Evolutionary conservation across 208 protist genomes (phyloP), one percentile per base, ranked within the genome.

Genomic region (Kentomonas sorsogonicus): DNA sequence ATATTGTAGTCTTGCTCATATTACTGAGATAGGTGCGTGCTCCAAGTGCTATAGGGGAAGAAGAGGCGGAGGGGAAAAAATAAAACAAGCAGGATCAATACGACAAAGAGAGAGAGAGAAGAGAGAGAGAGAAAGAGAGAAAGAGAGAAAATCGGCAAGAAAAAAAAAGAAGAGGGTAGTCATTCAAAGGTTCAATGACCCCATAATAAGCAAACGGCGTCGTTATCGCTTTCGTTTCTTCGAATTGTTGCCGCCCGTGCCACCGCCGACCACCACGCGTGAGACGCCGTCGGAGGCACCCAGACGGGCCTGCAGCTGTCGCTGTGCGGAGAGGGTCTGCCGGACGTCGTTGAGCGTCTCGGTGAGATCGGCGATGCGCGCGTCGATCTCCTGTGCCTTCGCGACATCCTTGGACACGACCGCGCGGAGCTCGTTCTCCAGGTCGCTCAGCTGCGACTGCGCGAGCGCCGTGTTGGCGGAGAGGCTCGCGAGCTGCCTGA

Each of bases 271-370:
- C 2, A 74, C 70, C 13, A 82, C 18, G 18, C 44, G 61, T 10
- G 72, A 43, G 7, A 51, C 72, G 0, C 31, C 29, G 16, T 74
- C 63, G n/a, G n/a, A n/a, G 3, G 61, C 60, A 0, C 69, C 79
- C 25, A 91, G 52, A 56, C 53, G 44, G 18, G 46, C 43, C 30
- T 58, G 40, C 25, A 91, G 43, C 9, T 68, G 66, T 20, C 56
- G 57, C 31, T 73, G 69, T 50, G 78, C 77, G 10, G 62, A 34
- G 1, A 79, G 11, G 51, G 89, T 93, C 22, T 78, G 53, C n/a
- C 71, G 57, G 29, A 93, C 69, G 4, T 93, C 82, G 18, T 69
- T 69, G 29, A 90, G 59, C n/a, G 72, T 81, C 25, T 81, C 75
- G 25, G 79, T 58, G 15, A 84, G 31, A 18, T 86, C 78, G 30